These are phyloP conservation scores for Pinus taeda DNA, from an alignment of 75 land plant genomes.

Conservation along the genomic window DNA sequence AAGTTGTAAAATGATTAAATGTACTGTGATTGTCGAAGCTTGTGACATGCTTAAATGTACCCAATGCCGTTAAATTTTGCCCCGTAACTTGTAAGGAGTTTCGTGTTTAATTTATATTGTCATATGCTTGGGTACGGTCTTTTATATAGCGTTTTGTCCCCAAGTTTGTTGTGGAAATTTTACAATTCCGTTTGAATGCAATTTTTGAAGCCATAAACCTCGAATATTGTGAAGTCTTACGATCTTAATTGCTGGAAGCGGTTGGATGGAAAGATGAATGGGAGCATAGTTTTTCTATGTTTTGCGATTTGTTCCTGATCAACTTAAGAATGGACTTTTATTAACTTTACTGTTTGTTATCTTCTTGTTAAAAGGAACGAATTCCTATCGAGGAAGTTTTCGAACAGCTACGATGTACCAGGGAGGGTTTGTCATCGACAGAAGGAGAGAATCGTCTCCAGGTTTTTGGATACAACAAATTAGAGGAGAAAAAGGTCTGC, in stretches of 20 bases:
- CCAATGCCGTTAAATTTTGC: no score
- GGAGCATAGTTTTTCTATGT: neutral
- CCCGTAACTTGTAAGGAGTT: no score
- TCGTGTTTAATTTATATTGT: no score
- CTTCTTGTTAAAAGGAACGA: slow-evolving; percentile 42
- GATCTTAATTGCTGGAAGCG: no score
- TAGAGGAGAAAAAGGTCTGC: slow-evolving; percentile 84
- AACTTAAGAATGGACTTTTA: neutral
- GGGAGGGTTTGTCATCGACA: slow-evolving; percentile 49
- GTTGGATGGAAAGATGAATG: no score
- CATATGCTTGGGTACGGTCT: no score
- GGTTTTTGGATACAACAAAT: slow-evolving; percentile 87
- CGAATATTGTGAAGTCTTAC: neutral
- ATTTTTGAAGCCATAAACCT: neutral
- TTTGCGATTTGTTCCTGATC: slow-evolving; percentile 3
- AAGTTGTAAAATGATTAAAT: no score
- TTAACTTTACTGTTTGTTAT: slow-evolving; percentile 3
- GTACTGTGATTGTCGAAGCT: no score
- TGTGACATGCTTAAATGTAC: no score
- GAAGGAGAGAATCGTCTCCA: slow-evolving; percentile 71
- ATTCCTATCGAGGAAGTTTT: slow-evolving; percentile 92
- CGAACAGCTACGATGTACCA: slow-evolving; percentile 81
- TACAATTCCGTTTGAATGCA: neutral
- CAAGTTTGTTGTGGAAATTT: neutral
- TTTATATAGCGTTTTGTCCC: neutral